Percentiles rank a stretch among this genome's conserved stretches.
Conservation (phyloP, 805 yeast species). For the Candida ascalaphidarum region DNA sequence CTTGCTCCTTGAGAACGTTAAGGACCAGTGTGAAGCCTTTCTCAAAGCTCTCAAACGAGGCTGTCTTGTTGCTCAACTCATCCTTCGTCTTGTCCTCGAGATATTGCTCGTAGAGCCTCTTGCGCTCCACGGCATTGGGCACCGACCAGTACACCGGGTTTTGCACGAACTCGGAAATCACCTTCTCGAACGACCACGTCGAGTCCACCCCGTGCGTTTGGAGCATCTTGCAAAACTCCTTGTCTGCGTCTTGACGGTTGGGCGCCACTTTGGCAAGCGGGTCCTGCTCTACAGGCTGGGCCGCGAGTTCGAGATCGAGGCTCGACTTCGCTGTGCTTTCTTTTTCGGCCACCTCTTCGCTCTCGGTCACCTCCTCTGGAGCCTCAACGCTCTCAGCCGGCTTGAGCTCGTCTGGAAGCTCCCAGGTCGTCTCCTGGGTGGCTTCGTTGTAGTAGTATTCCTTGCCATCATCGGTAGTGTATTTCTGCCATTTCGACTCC, state of each 20-base stretch:
- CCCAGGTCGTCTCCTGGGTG: conserved; percentile 74
- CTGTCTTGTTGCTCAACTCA: conserved; percentile 46
- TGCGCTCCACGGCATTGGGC: conserved; percentile 51
- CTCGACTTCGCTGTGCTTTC: conserved; percentile 3
- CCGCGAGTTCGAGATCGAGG: conserved; percentile 12
- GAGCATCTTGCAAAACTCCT: conserved; percentile 45
- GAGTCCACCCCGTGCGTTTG: conserved; percentile 52
- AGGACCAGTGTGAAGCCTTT: conserved; percentile 44
- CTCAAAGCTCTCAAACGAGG: conserved; percentile 47
- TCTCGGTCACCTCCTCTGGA: conserved; percentile 1
- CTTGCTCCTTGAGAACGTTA: conserved; percentile 17
- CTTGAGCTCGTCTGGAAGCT: conserved; percentile 48
- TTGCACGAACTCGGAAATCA: conserved; percentile 47
- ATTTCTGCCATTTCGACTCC: conserved; percentile 41
- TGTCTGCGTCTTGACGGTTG: conserved; percentile 8
- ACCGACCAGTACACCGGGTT: conserved; percentile 66
- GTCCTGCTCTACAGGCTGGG: conserved; percentile 8
- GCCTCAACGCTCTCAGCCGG: conserved; percentile 2
- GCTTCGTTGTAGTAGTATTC: conserved; percentile 60
- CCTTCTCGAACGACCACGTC: conserved; percentile 65
- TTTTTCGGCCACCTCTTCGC: conserved; percentile 4
- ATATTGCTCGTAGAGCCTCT: conserved; percentile 57
- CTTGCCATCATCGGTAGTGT: conserved; percentile 45
- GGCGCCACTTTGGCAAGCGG: background rate
- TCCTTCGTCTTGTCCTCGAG: conserved; percentile 31